Percentiles rank a stretch among this genome's conserved stretches.
These are phyloP conservation scores for Tothia fuscella DNA, from an alignment of 2,329 filamentous ascomycete species.

Conservation along the genomic window DNA sequence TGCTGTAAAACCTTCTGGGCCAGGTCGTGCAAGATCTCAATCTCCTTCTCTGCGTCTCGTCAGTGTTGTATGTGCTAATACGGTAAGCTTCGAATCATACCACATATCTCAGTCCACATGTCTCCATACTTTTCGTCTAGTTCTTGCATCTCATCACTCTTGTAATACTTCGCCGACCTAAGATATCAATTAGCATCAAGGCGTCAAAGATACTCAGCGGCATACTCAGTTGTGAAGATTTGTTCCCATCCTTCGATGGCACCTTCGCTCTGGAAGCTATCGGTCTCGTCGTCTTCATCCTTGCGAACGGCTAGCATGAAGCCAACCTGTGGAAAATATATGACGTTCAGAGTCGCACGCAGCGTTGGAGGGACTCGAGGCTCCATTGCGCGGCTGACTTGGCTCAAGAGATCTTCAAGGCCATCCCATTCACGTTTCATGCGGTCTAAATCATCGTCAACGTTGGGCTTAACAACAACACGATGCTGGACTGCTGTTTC, in stretches of 20 bases:
- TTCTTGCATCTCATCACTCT: constrained; percentile 67
- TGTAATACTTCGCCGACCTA: too few relatives aligned
- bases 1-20: constrained; percentile 58
- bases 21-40: constrained; percentile 73
- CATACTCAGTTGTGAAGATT: constrained; percentile 52
- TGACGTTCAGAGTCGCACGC: constrained; percentile 53
- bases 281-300: constrained; percentile 45
- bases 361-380: constrained; percentile 48
- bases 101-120: constrained; percentile 4
- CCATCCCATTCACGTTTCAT: constrained; percentile 69
- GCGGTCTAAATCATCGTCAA: constrained; percentile 64
- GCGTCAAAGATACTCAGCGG: too few relatives aligned
- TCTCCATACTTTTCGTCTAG: constrained; percentile 77
- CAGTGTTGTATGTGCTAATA: constrained; percentile 13
- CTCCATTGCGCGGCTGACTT: constrained; percentile 50
- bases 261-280: constrained; percentile 52
- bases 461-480: constrained; percentile 54
- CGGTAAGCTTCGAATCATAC: background rate
- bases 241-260: constrained; percentile 58
- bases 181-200: too few relatives aligned
- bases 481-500: constrained; percentile 58
- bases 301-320: constrained; percentile 69
- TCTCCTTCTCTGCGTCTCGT: constrained; percentile 56
- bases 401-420: constrained; percentile 59
- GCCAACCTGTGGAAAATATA: constrained; percentile 84